These are phyloP conservation scores for Sphagnum tenellum DNA, from an alignment of 225 moss, liverwort and hornwort genomes.

Conservation along the genomic window DNA sequence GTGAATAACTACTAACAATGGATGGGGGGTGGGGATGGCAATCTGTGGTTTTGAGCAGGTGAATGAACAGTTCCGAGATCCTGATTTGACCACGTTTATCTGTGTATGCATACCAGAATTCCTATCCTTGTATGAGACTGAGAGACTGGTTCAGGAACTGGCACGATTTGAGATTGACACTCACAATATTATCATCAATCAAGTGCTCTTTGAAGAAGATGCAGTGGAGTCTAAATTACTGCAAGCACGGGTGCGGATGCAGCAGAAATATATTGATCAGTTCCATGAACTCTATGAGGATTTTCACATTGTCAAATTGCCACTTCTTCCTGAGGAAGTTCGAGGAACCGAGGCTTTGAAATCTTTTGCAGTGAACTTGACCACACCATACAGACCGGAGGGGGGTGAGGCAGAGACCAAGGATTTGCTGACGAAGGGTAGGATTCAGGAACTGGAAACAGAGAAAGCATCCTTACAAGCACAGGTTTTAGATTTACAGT, in stretches of 20 bases:
- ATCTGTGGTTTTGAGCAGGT: slow-evolving; percentile 29
- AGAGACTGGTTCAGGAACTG: slow-evolving; percentile 90
- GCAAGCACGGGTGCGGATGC: slow-evolving; percentile 86
- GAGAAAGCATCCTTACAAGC: slow-evolving; percentile 54
- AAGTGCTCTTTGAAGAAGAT: slow-evolving; percentile 75
- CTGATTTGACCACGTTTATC: slow-evolving; percentile 80
- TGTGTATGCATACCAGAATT: slow-evolving; percentile 97
- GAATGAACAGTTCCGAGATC: slow-evolving; percentile 86
- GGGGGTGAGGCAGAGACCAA: slow-evolving; percentile 8
- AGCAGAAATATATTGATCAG: slow-evolving; percentile 81
- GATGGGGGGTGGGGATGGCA: neutral
- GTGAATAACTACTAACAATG: no score
- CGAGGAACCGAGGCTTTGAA: slow-evolving; percentile 82
- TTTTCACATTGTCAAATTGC: slow-evolving; percentile 77
- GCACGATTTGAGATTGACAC: slow-evolving; percentile 93
- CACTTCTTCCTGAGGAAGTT: slow-evolving; percentile 83
- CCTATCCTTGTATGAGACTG: slow-evolving; percentile 88
- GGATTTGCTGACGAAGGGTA: slow-evolving; percentile 12
- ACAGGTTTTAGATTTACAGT: slow-evolving; percentile 36
- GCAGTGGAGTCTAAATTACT: slow-evolving; percentile 72
- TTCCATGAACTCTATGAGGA: slow-evolving; percentile 90
- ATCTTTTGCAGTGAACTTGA: slow-evolving; percentile 60
- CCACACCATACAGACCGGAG: slow-evolving; percentile 51
- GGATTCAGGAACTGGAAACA: slow-evolving; percentile 57
- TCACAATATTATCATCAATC: slow-evolving; percentile 90